phyloP scores from a whole-genome alignment of 1,139 yeast genomes.

The Geotrichum carabidarum region DNA sequence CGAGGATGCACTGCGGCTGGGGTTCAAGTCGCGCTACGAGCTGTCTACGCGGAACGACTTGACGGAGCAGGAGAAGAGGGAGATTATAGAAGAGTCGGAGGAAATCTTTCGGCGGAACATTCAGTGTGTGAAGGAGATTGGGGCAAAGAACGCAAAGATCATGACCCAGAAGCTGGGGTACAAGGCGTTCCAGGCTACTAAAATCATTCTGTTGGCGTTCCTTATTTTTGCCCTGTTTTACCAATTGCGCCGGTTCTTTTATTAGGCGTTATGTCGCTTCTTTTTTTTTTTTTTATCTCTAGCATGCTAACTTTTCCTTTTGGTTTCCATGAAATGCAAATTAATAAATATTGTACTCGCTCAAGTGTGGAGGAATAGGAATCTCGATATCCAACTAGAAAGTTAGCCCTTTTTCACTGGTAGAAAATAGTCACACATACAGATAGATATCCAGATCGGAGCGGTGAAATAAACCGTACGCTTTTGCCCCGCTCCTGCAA shows the following conservation, averaged over 20 bases:
- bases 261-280: background rate
- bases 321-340: background rate
- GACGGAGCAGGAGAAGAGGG: conserved; percentile 64
- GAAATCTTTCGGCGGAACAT: conserved; percentile 62
- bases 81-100: conserved; percentile 62
- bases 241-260: conserved; percentile 16
- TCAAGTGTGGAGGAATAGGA: conserved; percentile 14
- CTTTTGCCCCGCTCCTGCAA: conserved; percentile 29
- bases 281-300: background rate
- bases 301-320: background rate
- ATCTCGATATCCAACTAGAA: conserved; percentile 21
- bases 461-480: conserved; percentile 49
- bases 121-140: conserved; percentile 59
- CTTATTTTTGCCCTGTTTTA: conserved; percentile 17
- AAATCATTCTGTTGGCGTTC: conserved; percentile 39
- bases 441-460: conserved; percentile 58
- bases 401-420: background rate
- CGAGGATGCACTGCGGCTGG: conserved; percentile 57
- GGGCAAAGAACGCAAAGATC: conserved; percentile 50
- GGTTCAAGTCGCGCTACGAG: conserved; percentile 73
- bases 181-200: conserved; percentile 49
- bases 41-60: conserved; percentile 63
- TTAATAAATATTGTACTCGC: conserved; percentile 8
- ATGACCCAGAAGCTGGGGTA: conserved; percentile 55
- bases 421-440: conserved; percentile 34